Evolutionary conservation across 164 flowering plant genomes (phyloP).

Genomic region (Aristolochia fimbriata): DNA sequence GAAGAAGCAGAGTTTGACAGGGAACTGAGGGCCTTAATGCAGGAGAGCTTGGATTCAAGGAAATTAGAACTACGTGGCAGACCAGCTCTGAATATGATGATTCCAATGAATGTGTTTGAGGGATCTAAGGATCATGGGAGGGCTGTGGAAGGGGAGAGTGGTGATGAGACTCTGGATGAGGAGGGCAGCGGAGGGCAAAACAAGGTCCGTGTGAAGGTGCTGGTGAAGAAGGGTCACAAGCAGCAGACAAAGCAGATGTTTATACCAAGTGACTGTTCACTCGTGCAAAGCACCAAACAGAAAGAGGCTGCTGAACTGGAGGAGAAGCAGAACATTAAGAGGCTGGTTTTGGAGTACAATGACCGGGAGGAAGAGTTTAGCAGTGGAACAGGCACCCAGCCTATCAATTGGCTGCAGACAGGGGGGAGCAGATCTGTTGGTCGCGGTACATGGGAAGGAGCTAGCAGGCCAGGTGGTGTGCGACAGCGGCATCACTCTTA

Average conservation of each 20-base stretch:
- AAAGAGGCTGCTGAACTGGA: conserved; percentile 96
- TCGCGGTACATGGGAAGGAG: conserved; percentile 65
- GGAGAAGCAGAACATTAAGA: conserved; percentile 90
- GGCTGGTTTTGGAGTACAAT: conserved; percentile 85
- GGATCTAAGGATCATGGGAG: conserved; percentile 68
- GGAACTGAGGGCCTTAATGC: conserved; percentile 78
- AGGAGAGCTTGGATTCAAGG: conserved; percentile 91
- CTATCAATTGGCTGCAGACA: conserved; percentile 40
- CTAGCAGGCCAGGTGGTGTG: conserved; percentile 35
- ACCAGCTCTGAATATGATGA: conserved; percentile 75
- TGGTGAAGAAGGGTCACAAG: conserved; percentile 90
- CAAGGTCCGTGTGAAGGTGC: conserved; percentile 77
- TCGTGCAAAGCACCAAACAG: conserved; percentile 87
- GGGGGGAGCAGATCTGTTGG: conserved; percentile 34
- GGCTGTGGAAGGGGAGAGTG: conserved; percentile 73
- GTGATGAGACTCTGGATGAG: conserved; percentile 74
- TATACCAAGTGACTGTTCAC: conserved; percentile 74
- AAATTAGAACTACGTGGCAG: conserved; percentile 69
- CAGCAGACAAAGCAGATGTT: conserved; percentile 85
- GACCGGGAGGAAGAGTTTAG: conserved; percentile 84
- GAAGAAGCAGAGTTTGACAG: conserved; percentile 84
- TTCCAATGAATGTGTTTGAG: conserved; percentile 89
- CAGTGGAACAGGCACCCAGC: conserved; percentile 42
- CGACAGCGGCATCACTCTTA: conserved; percentile 47
- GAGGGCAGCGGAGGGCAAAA: conserved; percentile 39